These are phyloP conservation scores for Starmera stellimalicola DNA, from an alignment of 1,139 yeast genomes.

Conservation along the genomic window DNA sequence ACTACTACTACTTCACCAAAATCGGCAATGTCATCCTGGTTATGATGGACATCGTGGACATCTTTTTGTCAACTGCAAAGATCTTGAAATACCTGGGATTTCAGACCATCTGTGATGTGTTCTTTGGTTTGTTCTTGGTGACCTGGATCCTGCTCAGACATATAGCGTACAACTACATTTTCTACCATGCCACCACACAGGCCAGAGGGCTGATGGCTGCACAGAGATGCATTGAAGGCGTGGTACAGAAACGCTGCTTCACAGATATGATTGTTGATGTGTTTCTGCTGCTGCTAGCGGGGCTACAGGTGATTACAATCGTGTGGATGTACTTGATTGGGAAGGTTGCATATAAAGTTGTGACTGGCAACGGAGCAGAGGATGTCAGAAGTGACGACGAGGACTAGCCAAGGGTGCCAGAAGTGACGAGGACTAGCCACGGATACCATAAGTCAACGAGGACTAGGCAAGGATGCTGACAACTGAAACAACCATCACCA, in stretches of 20 bases:
- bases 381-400: slow-evolving; percentile 83
- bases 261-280: slow-evolving; percentile 38
- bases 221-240: slow-evolving; percentile 15
- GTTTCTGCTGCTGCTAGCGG: slow-evolving; percentile 49
- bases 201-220: slow-evolving; percentile 15
- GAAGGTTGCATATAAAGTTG: slow-evolving; percentile 59
- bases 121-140: slow-evolving; percentile 58
- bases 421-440: too few species aligned
- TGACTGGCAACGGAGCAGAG: slow-evolving; percentile 65
- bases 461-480: slow-evolving; percentile 38
- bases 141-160: slow-evolving; percentile 72
- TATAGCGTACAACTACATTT: slow-evolving; percentile 59
- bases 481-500: slow-evolving; percentile 70
- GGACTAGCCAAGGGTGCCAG: too few species aligned
- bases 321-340: slow-evolving; percentile 71
- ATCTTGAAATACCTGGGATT: slow-evolving; percentile 66
- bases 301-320: slow-evolving; percentile 56
- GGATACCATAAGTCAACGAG: too few species aligned
- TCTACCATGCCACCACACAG: slow-evolving; percentile 38
- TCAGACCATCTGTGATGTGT: slow-evolving; percentile 49
- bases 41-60: slow-evolving; percentile 80
- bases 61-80: slow-evolving; percentile 63
- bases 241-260: slow-evolving; percentile 42
- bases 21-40: slow-evolving; percentile 73
- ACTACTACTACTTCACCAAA: slow-evolving; percentile 60